Percentiles rank a stretch among this genome's conserved stretches.
phyloP scores from a whole-genome alignment of 805 yeast genomes.

The Suhomyces sp. region DNA sequence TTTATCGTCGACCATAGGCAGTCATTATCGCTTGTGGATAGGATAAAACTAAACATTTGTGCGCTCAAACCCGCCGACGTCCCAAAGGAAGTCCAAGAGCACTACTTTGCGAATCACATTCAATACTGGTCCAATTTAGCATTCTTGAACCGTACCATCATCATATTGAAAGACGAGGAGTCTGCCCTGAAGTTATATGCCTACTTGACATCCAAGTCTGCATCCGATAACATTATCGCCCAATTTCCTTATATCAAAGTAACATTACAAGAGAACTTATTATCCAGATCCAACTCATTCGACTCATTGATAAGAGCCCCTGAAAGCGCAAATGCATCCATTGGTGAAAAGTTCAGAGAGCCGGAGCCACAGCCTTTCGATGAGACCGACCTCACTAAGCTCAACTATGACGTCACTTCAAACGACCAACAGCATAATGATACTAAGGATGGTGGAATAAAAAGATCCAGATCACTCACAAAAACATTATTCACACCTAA shows the following conservation, averaged over 20 bases:
- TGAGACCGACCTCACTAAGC: slow-evolving; percentile 24
- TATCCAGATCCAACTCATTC: slow-evolving; percentile 31
- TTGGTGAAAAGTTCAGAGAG: slow-evolving; percentile 24
- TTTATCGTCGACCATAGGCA: slow-evolving; percentile 19
- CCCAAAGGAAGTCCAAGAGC: slow-evolving; percentile 11
- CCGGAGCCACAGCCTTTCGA: slow-evolving; percentile 35
- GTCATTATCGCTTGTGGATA: slow-evolving; percentile 31
- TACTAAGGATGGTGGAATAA: slow-evolving; percentile 16
- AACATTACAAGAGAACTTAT: slow-evolving; percentile 37
- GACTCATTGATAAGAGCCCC: slow-evolving; percentile 14
- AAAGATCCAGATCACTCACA: slow-evolving; percentile 28
- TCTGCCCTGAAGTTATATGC: slow-evolving; percentile 25
- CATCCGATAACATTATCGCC: not conserved
- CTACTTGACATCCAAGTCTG: slow-evolving; percentile 14
- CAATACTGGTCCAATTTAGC: slow-evolving; percentile 38
- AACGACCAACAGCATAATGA: slow-evolving; percentile 19
- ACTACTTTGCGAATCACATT: slow-evolving; percentile 24
- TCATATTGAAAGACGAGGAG: slow-evolving; percentile 31
- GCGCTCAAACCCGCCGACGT: slow-evolving; percentile 17
- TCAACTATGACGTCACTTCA: slow-evolving; percentile 29
- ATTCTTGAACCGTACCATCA: slow-evolving; percentile 34
- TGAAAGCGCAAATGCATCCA: slow-evolving; percentile 18
- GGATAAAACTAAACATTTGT: slow-evolving; percentile 30
- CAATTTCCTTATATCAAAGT: slow-evolving; percentile 21
- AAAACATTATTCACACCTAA: slow-evolving; percentile 36